These are phyloP conservation scores for Blastobotrys muscicola DNA, from an alignment of 805 yeast species.

Conservation along the genomic window DNA sequence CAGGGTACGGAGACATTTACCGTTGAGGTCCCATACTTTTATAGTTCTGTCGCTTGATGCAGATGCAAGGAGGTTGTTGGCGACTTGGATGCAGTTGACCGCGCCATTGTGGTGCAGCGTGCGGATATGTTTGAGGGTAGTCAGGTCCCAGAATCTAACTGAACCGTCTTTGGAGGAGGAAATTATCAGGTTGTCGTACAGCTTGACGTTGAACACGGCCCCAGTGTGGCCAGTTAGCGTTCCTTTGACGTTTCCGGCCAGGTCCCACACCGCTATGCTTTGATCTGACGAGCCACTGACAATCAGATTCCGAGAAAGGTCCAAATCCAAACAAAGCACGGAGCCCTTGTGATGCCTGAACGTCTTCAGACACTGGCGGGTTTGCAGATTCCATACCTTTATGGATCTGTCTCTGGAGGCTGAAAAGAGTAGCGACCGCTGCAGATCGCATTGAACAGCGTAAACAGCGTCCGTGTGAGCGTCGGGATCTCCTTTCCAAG, in stretches of 20 bases:
- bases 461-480: conserved; percentile 73
- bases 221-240: conserved; percentile 15
- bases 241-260: background rate
- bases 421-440: conserved; percentile 52
- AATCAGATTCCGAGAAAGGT: conserved; percentile 21
- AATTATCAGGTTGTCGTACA: conserved; percentile 20
- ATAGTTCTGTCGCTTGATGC: conserved; percentile 30
- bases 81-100: conserved; percentile 27
- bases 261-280: conserved; percentile 26
- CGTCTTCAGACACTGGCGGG: conserved; percentile 14
- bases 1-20: conserved; percentile 14
- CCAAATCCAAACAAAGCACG: conserved; percentile 22
- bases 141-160: conserved; percentile 22
- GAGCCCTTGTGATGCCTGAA: conserved; percentile 25
- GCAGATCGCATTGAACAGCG: conserved; percentile 57
- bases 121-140: background rate
- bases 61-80: conserved; percentile 23
- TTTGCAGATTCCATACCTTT: conserved; percentile 27
- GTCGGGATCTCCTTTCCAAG: conserved; percentile 1
- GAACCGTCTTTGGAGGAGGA: conserved; percentile 29
- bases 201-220: conserved; percentile 23
- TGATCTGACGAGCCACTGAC: conserved; percentile 29
- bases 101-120: conserved; percentile 24
- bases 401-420: conserved; percentile 47
- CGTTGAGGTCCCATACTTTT: conserved; percentile 28